Base-by-base conservation (phyloP, 352 stramenopile genomes). In the Elongisporangium prolatum region DNA sequence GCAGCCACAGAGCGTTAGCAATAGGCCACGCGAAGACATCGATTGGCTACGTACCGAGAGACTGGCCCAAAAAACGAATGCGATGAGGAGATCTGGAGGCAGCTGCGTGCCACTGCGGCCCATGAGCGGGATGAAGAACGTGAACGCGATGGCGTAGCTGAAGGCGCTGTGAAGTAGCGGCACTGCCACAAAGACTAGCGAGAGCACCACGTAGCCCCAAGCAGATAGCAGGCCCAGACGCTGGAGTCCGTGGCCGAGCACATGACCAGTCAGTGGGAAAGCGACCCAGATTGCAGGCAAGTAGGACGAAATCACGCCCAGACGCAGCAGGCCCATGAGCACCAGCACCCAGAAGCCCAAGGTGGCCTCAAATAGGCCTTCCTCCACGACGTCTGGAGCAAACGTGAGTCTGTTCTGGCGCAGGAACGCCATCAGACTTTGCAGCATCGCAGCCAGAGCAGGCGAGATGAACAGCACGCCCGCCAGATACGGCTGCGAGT, bases 71-170 rank as follows among this genome's bases (percentile, higher is more conserved):
- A 89, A 75, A 34, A 88, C 52, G 0, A 84, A 25, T 0, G 76
- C 71, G 9, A 89, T 22, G 50, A 90, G 55, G 4, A 88, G 21
- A 37, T 93, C 83, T 9, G 79, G 76, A 22, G 80, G 80, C 10
- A 84, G 21, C 18, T 80, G 57, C 13, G 79, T 70, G 10, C 83
- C 83, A 18, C 65, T 77, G 57, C 83, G 78, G 1, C 83, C 83
- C 44, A 93, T 72, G 22, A 93, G 68, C 22, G 83, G 83, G 24
- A 93, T 77, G 58, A 90, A 89, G 58, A 93, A 89, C 64, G 80
- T 77, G 57, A 89, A 68, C 25, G 74, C 76, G 17, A 89, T 70
- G 24, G 74, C 67, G 47, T 86, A 74, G 20, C 71, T 74, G 55
- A 72, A 77, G 53, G 77, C 74, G 3, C 65, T 86, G 66, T 89